phyloP scores from a whole-genome alignment of 75 land plant genomes.

The Cunninghamia lanceolata region DNA sequence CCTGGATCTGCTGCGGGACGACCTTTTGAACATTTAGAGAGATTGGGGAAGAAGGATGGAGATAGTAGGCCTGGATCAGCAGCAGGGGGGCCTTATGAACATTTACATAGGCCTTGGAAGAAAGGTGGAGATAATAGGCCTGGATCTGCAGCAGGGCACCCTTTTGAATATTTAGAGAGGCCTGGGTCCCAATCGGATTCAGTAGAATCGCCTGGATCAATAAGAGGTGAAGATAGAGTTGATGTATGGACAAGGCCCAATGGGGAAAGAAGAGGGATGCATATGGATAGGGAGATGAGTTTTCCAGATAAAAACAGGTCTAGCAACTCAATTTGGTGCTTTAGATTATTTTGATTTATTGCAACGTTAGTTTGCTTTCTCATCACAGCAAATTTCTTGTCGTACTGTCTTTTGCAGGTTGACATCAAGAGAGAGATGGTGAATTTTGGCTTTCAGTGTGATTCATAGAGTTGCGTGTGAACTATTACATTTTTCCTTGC shows the following conservation, averaged over 20 bases:
- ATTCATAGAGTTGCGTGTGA: too few relatives aligned
- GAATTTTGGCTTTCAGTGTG: too few relatives aligned
- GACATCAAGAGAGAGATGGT: too few relatives aligned
- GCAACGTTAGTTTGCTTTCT: too few relatives aligned
- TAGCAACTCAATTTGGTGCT: too few relatives aligned
- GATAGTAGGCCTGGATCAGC: conserved; percentile 33
- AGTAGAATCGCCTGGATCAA: conserved; percentile 43
- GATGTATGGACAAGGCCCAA: conserved; percentile 40
- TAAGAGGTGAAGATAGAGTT: conserved; percentile 19
- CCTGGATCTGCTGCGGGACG: conserved; percentile 36
- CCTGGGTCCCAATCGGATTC: conserved; percentile 60
- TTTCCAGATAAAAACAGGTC: conserved; percentile 13
- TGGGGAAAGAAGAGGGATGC: conserved; percentile 36
- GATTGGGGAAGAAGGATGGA: conserved; percentile 48
- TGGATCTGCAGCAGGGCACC: conserved; percentile 35
- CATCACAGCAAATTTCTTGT: too few relatives aligned
- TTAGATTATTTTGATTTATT: too few relatives aligned
- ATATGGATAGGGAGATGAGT: conserved; percentile 33
- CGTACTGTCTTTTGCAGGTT: too few relatives aligned
- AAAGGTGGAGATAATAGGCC: conserved; percentile 52
- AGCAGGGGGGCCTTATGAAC: conserved; percentile 29
- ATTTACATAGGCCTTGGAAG: conserved; percentile 37
- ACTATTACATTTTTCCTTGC: too few relatives aligned
- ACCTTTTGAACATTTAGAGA: conserved; percentile 17
- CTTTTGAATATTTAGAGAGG: conserved; percentile 27